These are phyloP conservation scores for Leucogyrophana mollusca DNA, from an alignment of 768 basidiomycete species.

Conservation along the genomic window DNA sequence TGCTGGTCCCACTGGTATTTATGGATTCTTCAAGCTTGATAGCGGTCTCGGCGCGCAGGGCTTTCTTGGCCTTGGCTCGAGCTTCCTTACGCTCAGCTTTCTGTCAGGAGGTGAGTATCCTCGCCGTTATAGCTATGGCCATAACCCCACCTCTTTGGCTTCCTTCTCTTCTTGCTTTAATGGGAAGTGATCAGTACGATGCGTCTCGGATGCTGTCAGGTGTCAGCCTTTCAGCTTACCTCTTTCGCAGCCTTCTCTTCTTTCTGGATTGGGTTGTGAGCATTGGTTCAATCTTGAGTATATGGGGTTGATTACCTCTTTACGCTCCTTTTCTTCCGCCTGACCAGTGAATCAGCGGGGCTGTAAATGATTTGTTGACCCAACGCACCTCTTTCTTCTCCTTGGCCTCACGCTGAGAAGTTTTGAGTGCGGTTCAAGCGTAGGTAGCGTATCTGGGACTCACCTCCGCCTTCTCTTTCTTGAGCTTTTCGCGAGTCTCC, in stretches of 20 bases:
- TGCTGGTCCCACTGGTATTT: slow-evolving; percentile 10
- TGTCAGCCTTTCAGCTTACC: slow-evolving; percentile 31
- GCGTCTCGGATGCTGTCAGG: slow-evolving; percentile 7
- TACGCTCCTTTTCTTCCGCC: slow-evolving; percentile 62
- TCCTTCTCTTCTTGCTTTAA: slow-evolving; percentile 45
- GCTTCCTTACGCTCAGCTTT: slow-evolving; percentile 56
- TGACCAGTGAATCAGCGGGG: slow-evolving; percentile 15
- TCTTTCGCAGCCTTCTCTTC: slow-evolving; percentile 58
- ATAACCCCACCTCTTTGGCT: slow-evolving; percentile 39
- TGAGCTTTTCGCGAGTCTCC: slow-evolving; percentile 79
- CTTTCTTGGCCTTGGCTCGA: slow-evolving; percentile 54
- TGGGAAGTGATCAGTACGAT: slow-evolving; percentile 19
- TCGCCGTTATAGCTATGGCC: background rate
- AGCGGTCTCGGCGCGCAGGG: slow-evolving; percentile 33
- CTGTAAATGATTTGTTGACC: slow-evolving; percentile 5
- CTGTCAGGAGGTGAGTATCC: slow-evolving; percentile 22
- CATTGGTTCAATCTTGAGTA: slow-evolving; percentile 3
- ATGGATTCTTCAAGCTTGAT: slow-evolving; percentile 21
- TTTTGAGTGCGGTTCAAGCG: slow-evolving; percentile 2
- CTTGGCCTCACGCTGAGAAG: slow-evolving; percentile 67
- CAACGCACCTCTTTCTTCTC: slow-evolving; percentile 65
- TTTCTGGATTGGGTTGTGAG: slow-evolving; percentile 28
- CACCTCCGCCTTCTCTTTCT: slow-evolving; percentile 73
- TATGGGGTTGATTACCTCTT: slow-evolving; percentile 44
- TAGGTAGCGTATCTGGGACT: slow-evolving; percentile 4